phyloP scores from a whole-genome alignment of 148 eudicot genomes.

The Silene latifolia region DNA sequence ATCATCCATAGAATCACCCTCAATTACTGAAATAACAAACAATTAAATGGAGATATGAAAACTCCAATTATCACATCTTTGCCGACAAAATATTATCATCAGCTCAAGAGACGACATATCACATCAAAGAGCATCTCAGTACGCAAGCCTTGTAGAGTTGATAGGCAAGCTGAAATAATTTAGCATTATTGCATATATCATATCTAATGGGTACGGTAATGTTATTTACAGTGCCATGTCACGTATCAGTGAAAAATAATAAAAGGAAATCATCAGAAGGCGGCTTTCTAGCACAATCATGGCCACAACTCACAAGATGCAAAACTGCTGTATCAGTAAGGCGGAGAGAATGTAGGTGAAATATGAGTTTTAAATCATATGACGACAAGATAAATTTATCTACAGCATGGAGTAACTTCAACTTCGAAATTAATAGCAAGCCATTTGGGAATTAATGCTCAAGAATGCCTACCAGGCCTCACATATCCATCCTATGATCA shows the following conservation, averaged over 20 bases:
- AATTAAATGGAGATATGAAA: slow-evolving; percentile 10
- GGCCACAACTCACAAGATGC: not conserved
- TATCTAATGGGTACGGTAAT: not conserved
- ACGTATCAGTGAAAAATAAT: too few species aligned
- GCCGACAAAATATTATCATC: not conserved
- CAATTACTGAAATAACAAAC: slow-evolving; percentile 43
- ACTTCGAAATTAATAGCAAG: not conserved
- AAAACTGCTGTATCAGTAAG: not conserved
- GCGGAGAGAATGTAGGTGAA: not conserved
- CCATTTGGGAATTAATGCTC: not conserved
- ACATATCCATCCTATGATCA: not conserved
- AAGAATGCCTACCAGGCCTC: not conserved
- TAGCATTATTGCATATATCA: not conserved
- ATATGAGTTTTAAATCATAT: not conserved
- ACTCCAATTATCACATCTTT: slow-evolving; percentile 7
- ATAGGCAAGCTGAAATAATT: slow-evolving; percentile 4
- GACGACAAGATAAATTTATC: not conserved
- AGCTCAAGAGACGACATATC: slow-evolving; percentile 9
- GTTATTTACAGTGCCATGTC: not conserved
- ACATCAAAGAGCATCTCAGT: not conserved
- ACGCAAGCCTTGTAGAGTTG: not conserved
- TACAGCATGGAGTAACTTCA: too few species aligned
- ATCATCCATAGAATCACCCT: slow-evolving; percentile 53
- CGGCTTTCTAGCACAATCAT: not conserved
- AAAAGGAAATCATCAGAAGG: too few species aligned